These are phyloP conservation scores for Agapanthus africanus DNA, from an alignment of 106 monocot species.

Conservation along the genomic window DNA sequence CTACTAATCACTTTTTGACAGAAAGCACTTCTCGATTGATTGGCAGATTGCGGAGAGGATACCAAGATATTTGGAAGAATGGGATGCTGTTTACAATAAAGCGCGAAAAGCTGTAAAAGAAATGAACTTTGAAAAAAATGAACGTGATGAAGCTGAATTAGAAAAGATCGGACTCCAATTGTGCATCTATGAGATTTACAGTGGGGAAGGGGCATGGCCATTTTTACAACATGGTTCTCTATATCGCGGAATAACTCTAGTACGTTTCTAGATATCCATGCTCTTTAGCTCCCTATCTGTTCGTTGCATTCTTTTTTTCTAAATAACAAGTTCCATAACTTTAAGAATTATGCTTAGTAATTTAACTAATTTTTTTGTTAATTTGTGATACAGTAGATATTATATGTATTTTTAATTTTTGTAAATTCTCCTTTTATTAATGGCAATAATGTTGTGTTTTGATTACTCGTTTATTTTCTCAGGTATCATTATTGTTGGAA, in stretches of 20 bases:
- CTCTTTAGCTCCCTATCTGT: background rate
- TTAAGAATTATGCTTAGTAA: background rate
- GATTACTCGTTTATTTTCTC: background rate
- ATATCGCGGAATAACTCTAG: conserved; percentile 85
- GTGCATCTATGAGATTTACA: conserved; percentile 84
- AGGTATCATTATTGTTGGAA: too few species aligned
- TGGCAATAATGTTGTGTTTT: background rate
- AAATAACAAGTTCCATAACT: background rate
- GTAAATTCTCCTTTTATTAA: background rate
- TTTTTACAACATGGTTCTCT: conserved; percentile 82
- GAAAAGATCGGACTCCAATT: conserved; percentile 74
- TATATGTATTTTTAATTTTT: background rate
- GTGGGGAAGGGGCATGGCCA: conserved; percentile 71
- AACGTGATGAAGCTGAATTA: conserved; percentile 82
- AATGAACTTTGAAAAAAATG: conserved; percentile 40
- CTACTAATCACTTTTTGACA: conserved; percentile 2
- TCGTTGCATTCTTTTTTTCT: background rate
- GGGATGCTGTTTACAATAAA: conserved; percentile 75
- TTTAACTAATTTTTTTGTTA: background rate
- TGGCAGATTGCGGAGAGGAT: conserved; percentile 74
- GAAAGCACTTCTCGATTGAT: background rate
- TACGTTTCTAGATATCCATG: conserved; percentile 29
- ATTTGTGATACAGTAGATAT: background rate
- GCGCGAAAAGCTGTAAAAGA: conserved; percentile 54
- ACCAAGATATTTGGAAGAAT: conserved; percentile 56